Evolutionary conservation across 192 early-diverging fungal genomes (phyloP).

Genomic region (Funneliformis geosporum): DNA sequence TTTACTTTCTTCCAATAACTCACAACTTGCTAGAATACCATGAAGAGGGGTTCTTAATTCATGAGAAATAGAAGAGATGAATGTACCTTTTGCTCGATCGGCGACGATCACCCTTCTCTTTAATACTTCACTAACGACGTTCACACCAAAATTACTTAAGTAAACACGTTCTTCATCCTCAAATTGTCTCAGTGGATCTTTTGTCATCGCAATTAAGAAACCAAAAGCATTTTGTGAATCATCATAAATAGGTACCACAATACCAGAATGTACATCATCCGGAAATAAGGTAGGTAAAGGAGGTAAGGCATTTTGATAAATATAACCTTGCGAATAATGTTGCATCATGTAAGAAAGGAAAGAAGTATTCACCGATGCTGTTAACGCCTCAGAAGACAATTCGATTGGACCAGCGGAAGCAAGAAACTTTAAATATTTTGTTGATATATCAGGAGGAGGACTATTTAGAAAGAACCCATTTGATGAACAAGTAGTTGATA

Average conservation of each 20-base stretch:
- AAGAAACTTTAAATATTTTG: conserved; percentile 5
- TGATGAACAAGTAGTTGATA: not conserved
- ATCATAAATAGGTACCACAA: conserved; percentile 37
- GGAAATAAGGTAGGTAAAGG: conserved; percentile 19
- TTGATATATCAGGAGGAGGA: not conserved
- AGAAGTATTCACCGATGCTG: not conserved
- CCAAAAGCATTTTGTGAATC: conserved; percentile 27
- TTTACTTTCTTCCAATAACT: conserved; percentile 39
- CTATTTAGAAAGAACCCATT: conserved; percentile 19
- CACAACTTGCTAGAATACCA: conserved; percentile 50
- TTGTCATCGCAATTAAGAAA: conserved; percentile 39
- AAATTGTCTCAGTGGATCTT: conserved; percentile 38
- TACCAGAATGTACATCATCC: conserved; percentile 23
- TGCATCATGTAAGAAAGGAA: conserved; percentile 7
- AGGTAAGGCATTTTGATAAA: conserved; percentile 28
- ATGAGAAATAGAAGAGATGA: conserved; percentile 48
- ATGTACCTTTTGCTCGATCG: conserved; percentile 50
- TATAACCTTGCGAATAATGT: conserved; percentile 14
- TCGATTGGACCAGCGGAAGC: conserved; percentile 4
- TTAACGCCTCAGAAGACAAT: not conserved
- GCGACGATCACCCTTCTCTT: conserved; percentile 49
- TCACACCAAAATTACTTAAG: conserved; percentile 50
- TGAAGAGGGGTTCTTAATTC: conserved; percentile 58
- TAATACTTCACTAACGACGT: conserved; percentile 46
- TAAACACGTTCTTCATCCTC: conserved; percentile 47